These are phyloP conservation scores for Floccularia luteovirens DNA, from an alignment of 768 basidiomycete species.

Conservation along the genomic window DNA sequence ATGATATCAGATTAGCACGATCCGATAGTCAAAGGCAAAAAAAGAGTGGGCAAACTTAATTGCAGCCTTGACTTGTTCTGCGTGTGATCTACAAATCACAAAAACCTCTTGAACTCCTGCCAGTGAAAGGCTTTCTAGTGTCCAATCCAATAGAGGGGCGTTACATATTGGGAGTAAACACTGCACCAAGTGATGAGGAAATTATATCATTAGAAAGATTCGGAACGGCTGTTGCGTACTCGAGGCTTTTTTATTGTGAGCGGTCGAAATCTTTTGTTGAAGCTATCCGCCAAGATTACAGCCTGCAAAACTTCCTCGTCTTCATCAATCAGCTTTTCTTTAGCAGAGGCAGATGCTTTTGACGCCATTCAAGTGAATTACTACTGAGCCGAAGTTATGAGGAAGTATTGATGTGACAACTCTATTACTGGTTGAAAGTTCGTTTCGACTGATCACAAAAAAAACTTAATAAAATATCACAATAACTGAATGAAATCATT, in stretches of 20 bases:
- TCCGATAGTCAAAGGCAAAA: slow-evolving; percentile 6
- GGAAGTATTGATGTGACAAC: too few relatives aligned
- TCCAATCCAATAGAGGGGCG: slow-evolving; percentile 91
- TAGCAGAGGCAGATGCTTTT: slow-evolving; percentile 41
- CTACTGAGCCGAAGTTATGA: too few relatives aligned
- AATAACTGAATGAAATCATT: slow-evolving; percentile 5
- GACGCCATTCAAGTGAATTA: slow-evolving; percentile 46
- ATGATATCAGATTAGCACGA: slow-evolving; percentile 7
- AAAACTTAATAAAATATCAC: too few relatives aligned
- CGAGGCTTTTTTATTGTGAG: slow-evolving; percentile 85
- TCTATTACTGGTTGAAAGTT: too few relatives aligned
- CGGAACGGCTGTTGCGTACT: slow-evolving; percentile 34
- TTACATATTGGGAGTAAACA: slow-evolving; percentile 94
- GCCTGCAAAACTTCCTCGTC: slow-evolving; percentile 90
- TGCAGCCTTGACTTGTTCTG: slow-evolving; percentile 76
- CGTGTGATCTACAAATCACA: slow-evolving; percentile 88
- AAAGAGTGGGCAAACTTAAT: slow-evolving; percentile 54
- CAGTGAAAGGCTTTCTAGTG: slow-evolving; percentile 90
- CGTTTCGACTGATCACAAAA: too few relatives aligned
- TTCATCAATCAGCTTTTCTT: slow-evolving; percentile 59
- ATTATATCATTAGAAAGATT: slow-evolving; percentile 6
- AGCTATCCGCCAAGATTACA: slow-evolving; percentile 93
- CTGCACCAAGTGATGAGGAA: slow-evolving; percentile 29
- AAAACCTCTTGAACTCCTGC: slow-evolving; percentile 96
- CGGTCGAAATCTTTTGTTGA: slow-evolving; percentile 89